phyloP scores from a whole-genome alignment of 768 basidiomycete species.

The Macrolepiota albuminosa region DNA sequence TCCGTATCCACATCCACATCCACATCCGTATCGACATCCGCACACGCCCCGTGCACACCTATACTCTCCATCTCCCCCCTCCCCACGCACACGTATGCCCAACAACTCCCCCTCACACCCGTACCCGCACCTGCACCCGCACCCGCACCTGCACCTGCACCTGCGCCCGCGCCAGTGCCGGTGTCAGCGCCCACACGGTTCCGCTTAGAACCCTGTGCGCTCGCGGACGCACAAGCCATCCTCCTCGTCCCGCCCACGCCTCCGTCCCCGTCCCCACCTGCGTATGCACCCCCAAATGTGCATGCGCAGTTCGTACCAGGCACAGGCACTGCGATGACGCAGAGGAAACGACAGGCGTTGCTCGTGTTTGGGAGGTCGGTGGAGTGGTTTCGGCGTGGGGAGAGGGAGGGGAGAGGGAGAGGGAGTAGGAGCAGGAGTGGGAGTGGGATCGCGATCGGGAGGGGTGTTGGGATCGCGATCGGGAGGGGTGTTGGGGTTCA shows the following conservation, averaged over 20 bases:
- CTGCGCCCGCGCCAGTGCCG: too few species aligned
- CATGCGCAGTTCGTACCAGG: too few species aligned
- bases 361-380: too few species aligned
- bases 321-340: too few species aligned
- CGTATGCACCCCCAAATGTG: not conserved
- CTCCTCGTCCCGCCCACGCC: slow-evolving; percentile 36
- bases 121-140: not conserved
- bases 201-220: slow-evolving; percentile 40
- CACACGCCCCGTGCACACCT: slow-evolving; percentile 25
- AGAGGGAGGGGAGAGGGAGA: too few species aligned
- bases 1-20: not conserved
- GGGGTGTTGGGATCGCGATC: slow-evolving; percentile 6
- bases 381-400: too few species aligned
- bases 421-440: too few species aligned
- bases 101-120: too few species aligned
- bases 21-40: not conserved
- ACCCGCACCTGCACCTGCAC: slow-evolving; percentile 1
- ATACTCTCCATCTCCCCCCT: slow-evolving; percentile 27
- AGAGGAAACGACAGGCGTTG: too few species aligned
- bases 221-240: slow-evolving; percentile 51
- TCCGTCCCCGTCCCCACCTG: slow-evolving; percentile 10
- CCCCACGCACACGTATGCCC: slow-evolving; percentile 1
- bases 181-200: slow-evolving; percentile 2
- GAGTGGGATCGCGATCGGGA: too few species aligned
- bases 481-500: not conserved